phyloP scores from a whole-genome alignment of 2,329 filamentous ascomycete species.

The Cladosporium oxysporum region DNA sequence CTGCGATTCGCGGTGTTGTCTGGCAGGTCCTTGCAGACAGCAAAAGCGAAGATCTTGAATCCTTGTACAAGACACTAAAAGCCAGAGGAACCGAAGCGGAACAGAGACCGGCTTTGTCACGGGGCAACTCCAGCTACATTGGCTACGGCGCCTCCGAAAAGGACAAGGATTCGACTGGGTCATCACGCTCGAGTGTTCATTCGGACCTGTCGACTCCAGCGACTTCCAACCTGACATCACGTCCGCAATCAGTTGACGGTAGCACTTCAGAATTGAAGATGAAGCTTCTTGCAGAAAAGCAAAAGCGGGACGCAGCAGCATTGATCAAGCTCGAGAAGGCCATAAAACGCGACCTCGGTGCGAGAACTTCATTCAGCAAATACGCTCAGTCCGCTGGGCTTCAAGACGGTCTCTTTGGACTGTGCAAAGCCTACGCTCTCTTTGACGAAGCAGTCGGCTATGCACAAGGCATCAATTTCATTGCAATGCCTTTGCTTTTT shows the following conservation, averaged over 20 bases:
- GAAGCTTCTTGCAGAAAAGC: conserved; percentile 68
- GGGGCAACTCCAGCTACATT: conserved; percentile 15
- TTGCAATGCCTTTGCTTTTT: conserved; percentile 94
- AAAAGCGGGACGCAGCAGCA: conserved; percentile 72
- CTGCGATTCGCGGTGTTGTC: conserved; percentile 93
- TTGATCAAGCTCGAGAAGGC: conserved; percentile 84
- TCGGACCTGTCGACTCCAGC: conserved; percentile 71
- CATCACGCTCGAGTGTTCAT: conserved; percentile 81
- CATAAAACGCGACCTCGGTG: conserved; percentile 87
- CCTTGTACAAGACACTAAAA: conserved; percentile 80
- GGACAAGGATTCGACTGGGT: conserved; percentile 68
- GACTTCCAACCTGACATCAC: conserved; percentile 47
- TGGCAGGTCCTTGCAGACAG: conserved; percentile 98
- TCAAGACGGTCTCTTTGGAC: conserved; percentile 89
- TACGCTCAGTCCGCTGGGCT: conserved; percentile 88
- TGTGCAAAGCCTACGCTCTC: conserved; percentile 96
- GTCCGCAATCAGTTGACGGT: conserved; percentile 33
- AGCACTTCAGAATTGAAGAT: conserved; percentile 58
- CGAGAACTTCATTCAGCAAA: conserved; percentile 94
- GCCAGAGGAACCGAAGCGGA: conserved; percentile 80
- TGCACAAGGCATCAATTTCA: conserved; percentile 98
- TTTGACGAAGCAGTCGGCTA: conserved; percentile 95
- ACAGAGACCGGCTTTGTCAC: conserved; percentile 21
- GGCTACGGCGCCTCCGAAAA: conserved; percentile 49
- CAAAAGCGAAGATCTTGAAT: conserved; percentile 87